These are phyloP conservation scores for Penicillium sp. DNA, from an alignment of 2,329 filamentous ascomycete species.

Conservation along the genomic window DNA sequence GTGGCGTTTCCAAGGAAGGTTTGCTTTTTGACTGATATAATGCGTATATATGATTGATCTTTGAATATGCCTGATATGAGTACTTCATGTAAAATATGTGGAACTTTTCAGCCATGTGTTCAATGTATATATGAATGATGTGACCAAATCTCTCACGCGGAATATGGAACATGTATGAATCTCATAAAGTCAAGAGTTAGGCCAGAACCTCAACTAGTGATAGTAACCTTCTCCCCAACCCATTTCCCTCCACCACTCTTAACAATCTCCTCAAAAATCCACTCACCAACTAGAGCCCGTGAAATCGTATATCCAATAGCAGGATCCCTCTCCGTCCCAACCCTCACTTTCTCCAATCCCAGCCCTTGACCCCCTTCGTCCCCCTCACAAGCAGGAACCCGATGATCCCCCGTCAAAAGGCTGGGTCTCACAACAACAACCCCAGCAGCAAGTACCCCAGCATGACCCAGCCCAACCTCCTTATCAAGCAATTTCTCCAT, in stretches of 20 bases:
- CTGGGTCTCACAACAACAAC: conserved; percentile 34
- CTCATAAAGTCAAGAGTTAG: too few species aligned
- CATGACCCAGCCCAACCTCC: conserved; percentile 10
- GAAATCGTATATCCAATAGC: conserved; percentile 33
- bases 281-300: conserved; percentile 33
- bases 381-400: conserved; percentile 14
- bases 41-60: not conserved
- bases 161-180: not conserved
- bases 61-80: not conserved
- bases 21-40: not conserved
- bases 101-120: not conserved
- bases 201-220: conserved; percentile 6
- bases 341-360: conserved; percentile 20
- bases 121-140: not conserved
- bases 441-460: conserved; percentile 13
- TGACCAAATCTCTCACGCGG: too few species aligned
- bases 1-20: not conserved
- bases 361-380: conserved; percentile 11
- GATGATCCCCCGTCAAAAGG: conserved; percentile 32
- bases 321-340: conserved; percentile 29
- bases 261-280: conserved; percentile 32
- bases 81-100: not conserved
- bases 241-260: conserved; percentile 15
- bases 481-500: conserved; percentile 32
- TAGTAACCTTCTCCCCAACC: conserved; percentile 21